These are phyloP conservation scores for Metschnikowia santaceciliae DNA, from an alignment of 805 yeast species.

Conservation along the genomic window DNA sequence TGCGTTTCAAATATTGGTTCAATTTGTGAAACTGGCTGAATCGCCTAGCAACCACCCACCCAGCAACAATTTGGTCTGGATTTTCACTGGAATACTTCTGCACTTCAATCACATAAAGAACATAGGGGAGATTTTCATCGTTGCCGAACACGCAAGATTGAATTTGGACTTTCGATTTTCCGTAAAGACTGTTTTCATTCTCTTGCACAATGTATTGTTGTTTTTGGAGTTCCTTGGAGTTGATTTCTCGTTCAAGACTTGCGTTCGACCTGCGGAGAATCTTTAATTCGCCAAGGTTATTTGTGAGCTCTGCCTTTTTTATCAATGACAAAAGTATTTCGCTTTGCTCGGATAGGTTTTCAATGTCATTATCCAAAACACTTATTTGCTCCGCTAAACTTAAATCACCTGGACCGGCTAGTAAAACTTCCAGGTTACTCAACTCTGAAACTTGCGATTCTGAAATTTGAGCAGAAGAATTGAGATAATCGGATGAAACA, in stretches of 20 bases:
- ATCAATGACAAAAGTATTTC: slow-evolving; percentile 63
- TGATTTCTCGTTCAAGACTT: slow-evolving; percentile 69
- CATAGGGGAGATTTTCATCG: slow-evolving; percentile 46
- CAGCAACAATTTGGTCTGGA: slow-evolving; percentile 51
- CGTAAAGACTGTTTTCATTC: slow-evolving; percentile 70
- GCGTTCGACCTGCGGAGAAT: slow-evolving; percentile 63
- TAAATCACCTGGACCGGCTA: slow-evolving; percentile 68
- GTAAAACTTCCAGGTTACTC: slow-evolving; percentile 33
- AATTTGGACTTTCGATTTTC: slow-evolving; percentile 53
- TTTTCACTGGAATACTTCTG: slow-evolving; percentile 43
- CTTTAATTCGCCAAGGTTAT: slow-evolving; percentile 64
- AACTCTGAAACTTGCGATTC: slow-evolving; percentile 12
- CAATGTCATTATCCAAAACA: slow-evolving; percentile 54
- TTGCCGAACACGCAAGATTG: slow-evolving; percentile 53
- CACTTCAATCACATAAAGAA: slow-evolving; percentile 74
- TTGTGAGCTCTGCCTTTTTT: slow-evolving; percentile 79
- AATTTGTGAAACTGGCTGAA: slow-evolving; percentile 78
- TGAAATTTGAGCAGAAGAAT: slow-evolving; percentile 4
- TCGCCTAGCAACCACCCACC: slow-evolving; percentile 90
- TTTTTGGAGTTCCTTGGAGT: slow-evolving; percentile 63
- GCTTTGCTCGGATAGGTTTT: slow-evolving; percentile 56
- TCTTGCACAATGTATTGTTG: slow-evolving; percentile 84
- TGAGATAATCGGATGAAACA: slow-evolving; percentile 19
- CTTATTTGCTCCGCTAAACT: slow-evolving; percentile 64
- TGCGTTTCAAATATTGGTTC: slow-evolving; percentile 56